Evolutionary conservation across 768 basidiomycete genomes (phyloP).

Genomic region (Termitomyces sp.): DNA sequence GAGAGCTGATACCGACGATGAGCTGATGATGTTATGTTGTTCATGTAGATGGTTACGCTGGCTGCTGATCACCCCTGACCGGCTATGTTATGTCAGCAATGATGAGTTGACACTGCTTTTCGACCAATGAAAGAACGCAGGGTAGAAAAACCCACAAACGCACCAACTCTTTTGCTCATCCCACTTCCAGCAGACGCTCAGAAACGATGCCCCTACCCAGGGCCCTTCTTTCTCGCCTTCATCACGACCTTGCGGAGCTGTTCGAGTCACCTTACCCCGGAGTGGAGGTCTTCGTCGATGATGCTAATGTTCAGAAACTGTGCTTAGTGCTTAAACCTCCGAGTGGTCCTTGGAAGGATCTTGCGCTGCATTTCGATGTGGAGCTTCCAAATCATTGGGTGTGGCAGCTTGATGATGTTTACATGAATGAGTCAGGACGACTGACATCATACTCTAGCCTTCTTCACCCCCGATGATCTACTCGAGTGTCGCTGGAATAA

Average conservation of each 20-base stretch:
- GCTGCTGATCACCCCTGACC: background rate
- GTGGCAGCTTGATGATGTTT: conserved; percentile 2
- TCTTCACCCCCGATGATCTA: conserved; percentile 26
- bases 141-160: conserved; percentile 4
- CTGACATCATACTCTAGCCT: conserved; percentile 21
- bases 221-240: conserved; percentile 28
- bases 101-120: conserved; percentile 6
- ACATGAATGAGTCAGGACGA: background rate
- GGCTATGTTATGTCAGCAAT: conserved; percentile 10
- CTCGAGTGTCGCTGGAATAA: conserved; percentile 28
- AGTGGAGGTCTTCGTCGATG: conserved; percentile 34
- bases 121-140: conserved; percentile 4
- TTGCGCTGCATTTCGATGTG: conserved; percentile 36
- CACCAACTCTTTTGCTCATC: background rate
- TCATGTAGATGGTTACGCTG: background rate
- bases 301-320: conserved; percentile 33
- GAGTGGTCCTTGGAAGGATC: conserved; percentile 37
- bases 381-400: conserved; percentile 34
- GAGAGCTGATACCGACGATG: background rate
- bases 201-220: conserved; percentile 10
- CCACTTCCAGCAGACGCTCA: background rate
- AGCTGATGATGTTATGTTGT: background rate
- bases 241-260: conserved; percentile 36
- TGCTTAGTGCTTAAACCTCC: conserved; percentile 40
- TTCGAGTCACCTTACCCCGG: conserved; percentile 37